Percentiles rank a stretch among this genome's conserved stretches.
Conservation (phyloP, 192 early-diverging fungal species). For the Podila epigama region DNA sequence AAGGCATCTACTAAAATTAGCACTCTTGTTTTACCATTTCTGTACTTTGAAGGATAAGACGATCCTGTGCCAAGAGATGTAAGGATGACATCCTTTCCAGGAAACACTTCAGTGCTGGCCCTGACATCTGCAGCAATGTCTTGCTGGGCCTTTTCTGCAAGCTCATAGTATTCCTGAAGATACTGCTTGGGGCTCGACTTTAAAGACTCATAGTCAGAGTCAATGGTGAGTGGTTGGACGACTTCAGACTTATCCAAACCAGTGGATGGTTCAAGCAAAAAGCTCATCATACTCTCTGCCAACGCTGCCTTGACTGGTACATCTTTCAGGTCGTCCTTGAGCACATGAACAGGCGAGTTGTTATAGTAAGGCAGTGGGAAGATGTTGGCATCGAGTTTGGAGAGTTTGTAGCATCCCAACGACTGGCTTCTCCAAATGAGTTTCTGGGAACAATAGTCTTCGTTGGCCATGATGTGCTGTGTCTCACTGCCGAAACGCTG, state of each 20-base stretch:
- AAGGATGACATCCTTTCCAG: slow-evolving; percentile 58
- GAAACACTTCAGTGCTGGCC: slow-evolving; percentile 9
- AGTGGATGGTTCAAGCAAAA: slow-evolving; percentile 69
- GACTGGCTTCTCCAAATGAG: slow-evolving; percentile 74
- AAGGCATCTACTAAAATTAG: background rate
- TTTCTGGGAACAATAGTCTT: slow-evolving; percentile 68
- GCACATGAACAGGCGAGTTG: slow-evolving; percentile 46
- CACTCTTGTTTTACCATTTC: slow-evolving; percentile 72
- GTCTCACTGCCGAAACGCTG: slow-evolving; percentile 70
- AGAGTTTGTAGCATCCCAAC: slow-evolving; percentile 68
- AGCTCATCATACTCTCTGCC: slow-evolving; percentile 57
- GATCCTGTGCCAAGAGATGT: slow-evolving; percentile 93
- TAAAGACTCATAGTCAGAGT: background rate
- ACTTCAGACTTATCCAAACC: slow-evolving; percentile 54
- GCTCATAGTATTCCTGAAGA: slow-evolving; percentile 48
- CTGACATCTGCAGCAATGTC: slow-evolving; percentile 34
- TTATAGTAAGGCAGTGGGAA: slow-evolving; percentile 79
- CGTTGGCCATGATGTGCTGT: slow-evolving; percentile 79
- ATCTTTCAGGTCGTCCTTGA: slow-evolving; percentile 24
- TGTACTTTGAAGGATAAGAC: slow-evolving; percentile 85
- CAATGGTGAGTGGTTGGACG: slow-evolving; percentile 1
- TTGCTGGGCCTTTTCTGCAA: slow-evolving; percentile 25
- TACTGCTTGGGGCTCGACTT: slow-evolving; percentile 3
- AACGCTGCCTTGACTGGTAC: slow-evolving; percentile 7
- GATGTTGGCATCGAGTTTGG: slow-evolving; percentile 64